A percentile compares a stretch with the other conserved stretches of the same genome.
These are phyloP conservation scores for Phellinidium pouzarii DNA, from an alignment of 1,284 basidiomycete species.

Conservation along the genomic window DNA sequence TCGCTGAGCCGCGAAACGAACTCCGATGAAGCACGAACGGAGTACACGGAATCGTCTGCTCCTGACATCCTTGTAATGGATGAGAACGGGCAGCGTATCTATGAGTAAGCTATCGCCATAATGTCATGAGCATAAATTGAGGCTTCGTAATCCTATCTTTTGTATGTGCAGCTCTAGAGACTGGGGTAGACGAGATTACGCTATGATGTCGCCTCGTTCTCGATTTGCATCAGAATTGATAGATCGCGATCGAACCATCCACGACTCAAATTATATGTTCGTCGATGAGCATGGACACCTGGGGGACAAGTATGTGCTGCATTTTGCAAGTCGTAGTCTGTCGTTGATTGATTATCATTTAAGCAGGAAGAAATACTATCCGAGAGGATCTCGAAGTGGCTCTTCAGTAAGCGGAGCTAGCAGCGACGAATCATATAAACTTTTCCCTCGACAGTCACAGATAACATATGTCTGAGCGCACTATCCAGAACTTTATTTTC, in stretches of 20 bases:
- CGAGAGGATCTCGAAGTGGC: background rate
- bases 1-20: background rate
- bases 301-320: conserved; percentile 4
- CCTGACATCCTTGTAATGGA: conserved; percentile 14
- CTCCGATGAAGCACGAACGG: conserved; percentile 1
- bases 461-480: background rate
- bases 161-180: background rate
- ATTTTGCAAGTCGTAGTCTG: background rate
- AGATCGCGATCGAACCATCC: background rate
- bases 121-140: background rate
- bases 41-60: conserved; percentile 3
- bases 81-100: conserved; percentile 14
- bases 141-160: background rate
- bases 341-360: background rate
- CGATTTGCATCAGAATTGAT: background rate
- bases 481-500: background rate
- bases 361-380: conserved; percentile 1
- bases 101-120: conserved; percentile 3
- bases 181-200: background rate
- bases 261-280: background rate
- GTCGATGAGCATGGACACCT: conserved; percentile 9
- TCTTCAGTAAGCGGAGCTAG: conserved; percentile 1
- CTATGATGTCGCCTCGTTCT: background rate
- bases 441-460: conserved; percentile 4
- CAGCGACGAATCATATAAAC: conserved; percentile 1